Conservation (phyloP, 768 basidiomycete genomes). For the Butyriboletus loyo region DNA sequence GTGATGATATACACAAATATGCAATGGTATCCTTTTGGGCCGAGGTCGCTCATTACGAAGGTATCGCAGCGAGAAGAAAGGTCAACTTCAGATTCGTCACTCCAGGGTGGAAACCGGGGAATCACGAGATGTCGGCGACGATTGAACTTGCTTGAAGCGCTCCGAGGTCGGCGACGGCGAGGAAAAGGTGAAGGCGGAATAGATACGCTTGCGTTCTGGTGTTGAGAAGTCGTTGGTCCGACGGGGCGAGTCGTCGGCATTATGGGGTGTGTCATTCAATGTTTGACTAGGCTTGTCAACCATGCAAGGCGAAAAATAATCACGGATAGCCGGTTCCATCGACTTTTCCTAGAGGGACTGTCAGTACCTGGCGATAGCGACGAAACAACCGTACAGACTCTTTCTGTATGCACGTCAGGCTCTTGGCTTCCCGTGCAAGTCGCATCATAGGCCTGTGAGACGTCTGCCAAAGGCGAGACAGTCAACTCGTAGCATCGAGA, state of each 20-base stretch:
- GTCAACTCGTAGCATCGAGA: constrained; percentile 80
- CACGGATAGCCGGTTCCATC: constrained; percentile 54
- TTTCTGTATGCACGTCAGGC: constrained; percentile 44
- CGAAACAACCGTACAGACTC: constrained; percentile 37
- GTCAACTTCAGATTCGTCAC: constrained; percentile 6
- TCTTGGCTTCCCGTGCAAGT: constrained; percentile 35
- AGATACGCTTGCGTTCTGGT: constrained; percentile 70
- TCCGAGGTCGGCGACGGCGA: constrained; percentile 64
- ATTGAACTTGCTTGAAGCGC: constrained; percentile 47
- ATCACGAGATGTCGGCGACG: constrained; percentile 30
- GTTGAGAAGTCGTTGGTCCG: constrained; percentile 69
- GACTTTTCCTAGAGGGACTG: constrained; percentile 44
- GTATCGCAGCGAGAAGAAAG: background rate
- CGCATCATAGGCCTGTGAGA: constrained; percentile 64
- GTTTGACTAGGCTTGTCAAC: constrained; percentile 28
- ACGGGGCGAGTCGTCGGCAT: constrained; percentile 52
- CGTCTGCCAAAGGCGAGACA: constrained; percentile 74
- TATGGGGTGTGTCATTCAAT: constrained; percentile 27
- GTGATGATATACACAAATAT: constrained; percentile 34
- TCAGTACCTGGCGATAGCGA: background rate
- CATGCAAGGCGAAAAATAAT: constrained; percentile 41
- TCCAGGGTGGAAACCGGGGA: constrained; percentile 17
- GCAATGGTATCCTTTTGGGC: constrained; percentile 28
- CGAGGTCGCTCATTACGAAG: constrained; percentile 4
- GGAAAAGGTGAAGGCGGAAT: constrained; percentile 75